Evolutionary conservation across 257 asterid genomes (phyloP), one percentile per base, ranked within the genome.

Genomic region (Pogostemon cablin): DNA sequence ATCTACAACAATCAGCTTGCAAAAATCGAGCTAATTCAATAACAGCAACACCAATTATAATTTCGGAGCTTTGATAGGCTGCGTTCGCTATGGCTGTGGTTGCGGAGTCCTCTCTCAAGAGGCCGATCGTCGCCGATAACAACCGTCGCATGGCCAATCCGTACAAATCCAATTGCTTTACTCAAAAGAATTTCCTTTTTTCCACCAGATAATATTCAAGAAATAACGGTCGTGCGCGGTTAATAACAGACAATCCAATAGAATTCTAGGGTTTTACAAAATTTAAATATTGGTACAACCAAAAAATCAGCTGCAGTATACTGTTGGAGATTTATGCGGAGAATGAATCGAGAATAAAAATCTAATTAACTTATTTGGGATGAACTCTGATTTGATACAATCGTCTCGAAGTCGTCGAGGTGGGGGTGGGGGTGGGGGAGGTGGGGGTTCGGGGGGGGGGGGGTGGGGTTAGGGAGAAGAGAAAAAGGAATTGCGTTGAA

Each of bases 111-210:
- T 90, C 97, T 80, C 81, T 82, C 67, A 73, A 88, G 96, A 88
- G 95, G 89, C 83, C 73, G 83, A 82, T 90, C 82, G 78, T 82
- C 75, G 82, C 79, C 79, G 79, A 83, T 38, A 79, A 79, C 90
- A 78, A 85, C 81, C 81, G 91, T 87, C 88, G 98, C 96, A 90
- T 90, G 97, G 96, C 95, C 91, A 87, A 86, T 80, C 70, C 79
- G 77, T 77, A 41, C 67, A 57, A 65, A 80, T 71, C 85, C 68
- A 67, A 79, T 17, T 4, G 44, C 72, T 17, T 3, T 58, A 72
- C 59, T 68, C 67, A 58, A 75, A 38, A 74, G 7, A 56, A 65
- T 44, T 76, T 56, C 62, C 68, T 59, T 44, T 37, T 48, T 37
- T 41, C 66, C 52, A 58, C 8, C 1, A 4, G 56, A 46, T 4